Conservation (phyloP, 768 basidiomycete genomes). For the Naganishia onofrii region DNA sequence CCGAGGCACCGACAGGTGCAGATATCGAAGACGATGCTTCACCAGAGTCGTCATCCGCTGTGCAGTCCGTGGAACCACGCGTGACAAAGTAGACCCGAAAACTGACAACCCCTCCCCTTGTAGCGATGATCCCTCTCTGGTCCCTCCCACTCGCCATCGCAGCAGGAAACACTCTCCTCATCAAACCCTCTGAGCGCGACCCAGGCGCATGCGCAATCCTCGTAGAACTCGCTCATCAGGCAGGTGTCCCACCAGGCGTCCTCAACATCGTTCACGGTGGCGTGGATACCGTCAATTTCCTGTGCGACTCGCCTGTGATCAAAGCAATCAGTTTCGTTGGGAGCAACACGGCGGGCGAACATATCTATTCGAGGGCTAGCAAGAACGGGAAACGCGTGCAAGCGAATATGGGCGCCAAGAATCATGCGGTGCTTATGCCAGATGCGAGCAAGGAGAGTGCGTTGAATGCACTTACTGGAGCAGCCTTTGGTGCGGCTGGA, state of each 20-base stretch:
- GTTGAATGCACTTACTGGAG: constrained; percentile 86
- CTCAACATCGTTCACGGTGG: constrained; percentile 89
- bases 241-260: constrained; percentile 57
- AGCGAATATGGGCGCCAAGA: constrained; percentile 92
- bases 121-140: constrained; percentile 89
- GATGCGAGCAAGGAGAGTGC: constrained; percentile 92
- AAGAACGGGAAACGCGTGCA: constrained; percentile 34
- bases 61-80: no score
- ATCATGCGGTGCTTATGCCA: constrained; percentile 88
- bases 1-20: no score
- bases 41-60: no score
- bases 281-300: constrained; percentile 78
- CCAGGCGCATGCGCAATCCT: constrained; percentile 98
- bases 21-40: no score
- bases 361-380: constrained; percentile 79
- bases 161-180: constrained; percentile 79
- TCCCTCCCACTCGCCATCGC: constrained; percentile 58
- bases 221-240: constrained; percentile 85
- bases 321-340: constrained; percentile 97
- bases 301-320: constrained; percentile 87
- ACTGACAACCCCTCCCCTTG: constrained; percentile 25
- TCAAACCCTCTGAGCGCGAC: constrained; percentile 95
- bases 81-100: not conserved
- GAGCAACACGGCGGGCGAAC: constrained; percentile 84
- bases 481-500: constrained; percentile 94